Percentiles rank a stretch among this genome's conserved stretches.
Evolutionary conservation across 495 filamentous ascomycete species (phyloP).

Genomic region (Cladorrhinum samala): DNA sequence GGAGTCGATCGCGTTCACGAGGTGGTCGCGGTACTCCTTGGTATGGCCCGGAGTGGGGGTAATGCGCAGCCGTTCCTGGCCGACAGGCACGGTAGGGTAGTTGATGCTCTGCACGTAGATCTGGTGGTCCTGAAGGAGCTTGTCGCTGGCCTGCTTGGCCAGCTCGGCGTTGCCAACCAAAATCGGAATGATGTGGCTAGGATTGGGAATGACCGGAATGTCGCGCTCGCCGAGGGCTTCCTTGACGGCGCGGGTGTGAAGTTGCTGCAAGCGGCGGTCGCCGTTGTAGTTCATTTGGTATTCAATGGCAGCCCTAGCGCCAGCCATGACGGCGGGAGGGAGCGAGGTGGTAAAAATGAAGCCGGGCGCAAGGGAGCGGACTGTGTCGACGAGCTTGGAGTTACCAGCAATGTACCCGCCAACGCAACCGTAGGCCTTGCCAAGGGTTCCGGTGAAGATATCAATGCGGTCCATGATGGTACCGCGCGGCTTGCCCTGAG

Average conservation of each 20-base stretch:
- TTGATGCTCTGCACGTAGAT: slow-evolving; percentile 99
- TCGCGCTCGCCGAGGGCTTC: slow-evolving; percentile 64
- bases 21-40: slow-evolving; percentile 71
- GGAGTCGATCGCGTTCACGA: slow-evolving; percentile 75
- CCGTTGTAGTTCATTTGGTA: slow-evolving; percentile 77
- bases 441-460: slow-evolving; percentile 94
- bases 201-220: slow-evolving; percentile 98
- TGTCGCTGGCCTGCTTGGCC: slow-evolving; percentile 84
- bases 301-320: slow-evolving; percentile 84
- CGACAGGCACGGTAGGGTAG: slow-evolving; percentile 94
- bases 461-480: slow-evolving; percentile 94
- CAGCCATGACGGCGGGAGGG: slow-evolving; percentile 94
- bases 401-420: slow-evolving; percentile 96
- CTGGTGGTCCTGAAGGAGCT: slow-evolving; percentile 75
- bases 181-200: slow-evolving; percentile 89
- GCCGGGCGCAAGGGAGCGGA: slow-evolving; percentile 90
- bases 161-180: slow-evolving; percentile 90
- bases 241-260: slow-evolving; percentile 92
- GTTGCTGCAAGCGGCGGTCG: slow-evolving; percentile 84
- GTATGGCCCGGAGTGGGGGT: slow-evolving; percentile 93
- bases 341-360: slow-evolving; percentile 99
- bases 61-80: slow-evolving; percentile 90
- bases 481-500: slow-evolving; percentile 59
- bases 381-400: slow-evolving; percentile 82
- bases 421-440: slow-evolving; percentile 96